Conservation (phyloP, 1,284 basidiomycete species). For the Moesziomyces aphidis region DNA sequence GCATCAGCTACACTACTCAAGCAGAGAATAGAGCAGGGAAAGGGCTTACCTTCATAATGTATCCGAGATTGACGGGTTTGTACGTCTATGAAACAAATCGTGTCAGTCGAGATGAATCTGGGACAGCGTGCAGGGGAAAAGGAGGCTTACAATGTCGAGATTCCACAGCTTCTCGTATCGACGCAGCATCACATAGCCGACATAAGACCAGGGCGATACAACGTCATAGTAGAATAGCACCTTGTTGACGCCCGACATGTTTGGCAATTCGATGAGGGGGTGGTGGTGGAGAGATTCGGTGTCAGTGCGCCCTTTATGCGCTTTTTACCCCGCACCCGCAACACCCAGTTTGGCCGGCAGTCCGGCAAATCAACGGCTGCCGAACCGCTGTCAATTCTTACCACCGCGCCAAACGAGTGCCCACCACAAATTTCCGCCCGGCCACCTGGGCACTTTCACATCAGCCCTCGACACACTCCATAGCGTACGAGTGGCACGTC, state of each 20-base stretch:
- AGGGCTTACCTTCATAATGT: slow-evolving; percentile 60
- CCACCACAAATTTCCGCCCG: slow-evolving; percentile 6
- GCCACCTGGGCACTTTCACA: background rate
- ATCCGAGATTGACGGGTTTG: slow-evolving; percentile 57
- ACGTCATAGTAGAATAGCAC: slow-evolving; percentile 60
- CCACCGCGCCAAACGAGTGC: background rate
- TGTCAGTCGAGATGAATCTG: background rate
- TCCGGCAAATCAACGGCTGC: too few species aligned
- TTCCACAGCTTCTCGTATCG: slow-evolving; percentile 58
- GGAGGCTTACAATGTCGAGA: slow-evolving; percentile 36
- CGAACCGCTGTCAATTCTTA: background rate
- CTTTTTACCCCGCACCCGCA: slow-evolving; percentile 20
- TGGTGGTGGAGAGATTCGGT: background rate
- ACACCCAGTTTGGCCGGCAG: background rate
- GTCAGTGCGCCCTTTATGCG: background rate
- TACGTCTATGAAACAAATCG: slow-evolving; percentile 14
- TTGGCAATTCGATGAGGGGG: background rate
- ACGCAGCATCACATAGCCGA: slow-evolving; percentile 55
- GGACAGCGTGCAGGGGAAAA: background rate
- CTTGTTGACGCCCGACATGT: slow-evolving; percentile 35
- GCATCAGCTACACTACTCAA: too few species aligned
- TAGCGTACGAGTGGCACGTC: too few species aligned
- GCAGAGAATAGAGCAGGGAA: too few species aligned
- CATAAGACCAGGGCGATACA: slow-evolving; percentile 64
- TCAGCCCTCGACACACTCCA: too few species aligned